Conservation (phyloP, 2,329 filamentous ascomycete species). For the Pyrenochaeta sp. region DNA sequence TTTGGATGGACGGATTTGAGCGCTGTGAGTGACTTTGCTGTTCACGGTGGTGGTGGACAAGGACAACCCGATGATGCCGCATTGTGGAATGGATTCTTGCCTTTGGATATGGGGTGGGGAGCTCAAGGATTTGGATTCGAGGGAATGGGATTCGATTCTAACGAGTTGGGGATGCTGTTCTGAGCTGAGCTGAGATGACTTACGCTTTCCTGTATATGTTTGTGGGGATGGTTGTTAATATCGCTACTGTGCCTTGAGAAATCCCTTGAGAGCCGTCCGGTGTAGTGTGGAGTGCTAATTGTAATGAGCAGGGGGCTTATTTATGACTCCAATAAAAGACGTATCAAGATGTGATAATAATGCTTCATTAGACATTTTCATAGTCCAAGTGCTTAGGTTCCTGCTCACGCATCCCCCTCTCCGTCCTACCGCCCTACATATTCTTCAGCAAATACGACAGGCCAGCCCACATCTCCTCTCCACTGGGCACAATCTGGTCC, state of each 20-base stretch:
- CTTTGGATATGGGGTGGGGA: conserved; percentile 48
- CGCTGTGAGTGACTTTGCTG: conserved; percentile 57
- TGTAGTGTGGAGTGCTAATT: too few relatives aligned
- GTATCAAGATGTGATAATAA: too few relatives aligned
- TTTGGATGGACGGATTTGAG: conserved; percentile 59
- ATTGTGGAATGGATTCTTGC: conserved; percentile 47
- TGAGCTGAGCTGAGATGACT: too few relatives aligned
- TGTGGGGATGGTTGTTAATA: not conserved
- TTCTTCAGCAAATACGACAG: conserved; percentile 42
- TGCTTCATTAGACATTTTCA: not conserved
- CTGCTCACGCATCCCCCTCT: not conserved
- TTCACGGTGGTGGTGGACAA: conserved; percentile 50
- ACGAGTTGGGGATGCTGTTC: conserved; percentile 40
- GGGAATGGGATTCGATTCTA: conserved; percentile 34
- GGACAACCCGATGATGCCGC: conserved; percentile 33
- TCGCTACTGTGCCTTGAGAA: too few relatives aligned
- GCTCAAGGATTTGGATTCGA: conserved; percentile 42
- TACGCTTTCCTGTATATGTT: not conserved
- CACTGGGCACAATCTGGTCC: conserved; percentile 57
- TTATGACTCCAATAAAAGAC: too few relatives aligned
- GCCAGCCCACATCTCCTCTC: conserved; percentile 57
- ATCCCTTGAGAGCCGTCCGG: too few relatives aligned
- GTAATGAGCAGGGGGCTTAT: too few relatives aligned
- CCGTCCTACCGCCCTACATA: conserved; percentile 20
- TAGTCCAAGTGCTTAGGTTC: not conserved